These are phyloP conservation scores for Aspergillus homomorphus DNA, from an alignment of 495 filamentous ascomycete genomes.

Conservation along the genomic window DNA sequence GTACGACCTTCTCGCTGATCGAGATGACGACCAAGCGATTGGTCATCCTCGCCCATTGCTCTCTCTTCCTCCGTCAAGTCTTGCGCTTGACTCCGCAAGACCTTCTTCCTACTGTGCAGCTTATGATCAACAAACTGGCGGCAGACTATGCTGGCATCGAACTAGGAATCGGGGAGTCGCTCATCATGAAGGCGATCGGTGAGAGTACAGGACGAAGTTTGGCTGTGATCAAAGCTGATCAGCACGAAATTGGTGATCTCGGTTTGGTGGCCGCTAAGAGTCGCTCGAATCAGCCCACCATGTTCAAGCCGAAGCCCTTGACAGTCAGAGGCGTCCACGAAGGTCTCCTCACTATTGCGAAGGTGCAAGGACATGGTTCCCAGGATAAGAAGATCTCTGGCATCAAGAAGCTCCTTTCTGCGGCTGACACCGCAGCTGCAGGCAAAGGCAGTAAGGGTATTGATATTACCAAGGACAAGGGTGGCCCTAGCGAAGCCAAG, in stretches of 20 bases:
- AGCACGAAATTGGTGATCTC: conserved; percentile 92
- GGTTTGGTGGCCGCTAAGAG: conserved; percentile 94
- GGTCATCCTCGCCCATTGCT: conserved; percentile 80
- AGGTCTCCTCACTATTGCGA: conserved; percentile 84
- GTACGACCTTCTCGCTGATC: conserved; percentile 88
- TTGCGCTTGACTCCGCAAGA: conserved; percentile 86
- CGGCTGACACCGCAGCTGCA: conserved; percentile 68
- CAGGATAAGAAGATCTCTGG: conserved; percentile 87
- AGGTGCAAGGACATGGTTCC: conserved; percentile 77
- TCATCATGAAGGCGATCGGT: conserved; percentile 98
- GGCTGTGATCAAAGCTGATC: conserved; percentile 84
- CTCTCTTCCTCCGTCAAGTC: conserved; percentile 88
- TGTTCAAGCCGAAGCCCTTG: conserved; percentile 94
- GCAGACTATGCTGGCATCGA: conserved; percentile 96
- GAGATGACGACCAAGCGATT: conserved; percentile 92
- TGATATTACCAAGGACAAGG: conserved; percentile 89
- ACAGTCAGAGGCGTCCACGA: conserved; percentile 85
- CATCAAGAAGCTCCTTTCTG: conserved; percentile 90
- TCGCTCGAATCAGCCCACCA: conserved; percentile 87
- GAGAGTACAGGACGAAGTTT: conserved; percentile 89
- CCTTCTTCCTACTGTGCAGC: conserved; percentile 77
- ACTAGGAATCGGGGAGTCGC: conserved; percentile 90
- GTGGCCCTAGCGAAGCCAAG: conserved; percentile 91
- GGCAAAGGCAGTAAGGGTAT: conserved; percentile 67
- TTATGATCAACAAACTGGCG: conserved; percentile 98